phyloP scores from a whole-genome alignment of 2,329 filamentous ascomycete genomes.

The Thermoascus crustaceus region DNA sequence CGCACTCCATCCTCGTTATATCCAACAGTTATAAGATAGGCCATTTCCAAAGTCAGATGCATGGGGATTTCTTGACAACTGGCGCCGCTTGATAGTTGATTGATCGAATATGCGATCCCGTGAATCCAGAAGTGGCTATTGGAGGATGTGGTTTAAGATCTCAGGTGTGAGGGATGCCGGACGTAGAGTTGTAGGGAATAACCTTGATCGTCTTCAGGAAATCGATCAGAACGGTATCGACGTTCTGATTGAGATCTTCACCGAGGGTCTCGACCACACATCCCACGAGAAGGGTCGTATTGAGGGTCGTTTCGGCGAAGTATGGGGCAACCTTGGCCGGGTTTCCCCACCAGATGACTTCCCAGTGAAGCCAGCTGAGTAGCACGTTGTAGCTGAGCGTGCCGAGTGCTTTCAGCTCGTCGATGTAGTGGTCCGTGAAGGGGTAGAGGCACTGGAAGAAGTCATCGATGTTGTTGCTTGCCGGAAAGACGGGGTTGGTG shows the following conservation, averaged over 20 bases:
- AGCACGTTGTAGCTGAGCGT: background rate
- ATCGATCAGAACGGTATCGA: background rate
- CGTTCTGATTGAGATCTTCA: background rate
- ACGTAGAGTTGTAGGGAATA: background rate
- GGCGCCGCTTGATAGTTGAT: too few species aligned
- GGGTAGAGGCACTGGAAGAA: background rate
- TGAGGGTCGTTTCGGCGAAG: background rate
- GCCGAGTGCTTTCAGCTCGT: background rate
- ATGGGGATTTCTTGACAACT: too few species aligned
- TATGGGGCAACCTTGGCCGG: background rate
- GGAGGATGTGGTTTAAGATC: too few species aligned
- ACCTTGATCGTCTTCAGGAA: background rate
- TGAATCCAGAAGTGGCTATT: too few species aligned
- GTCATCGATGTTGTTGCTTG: background rate
- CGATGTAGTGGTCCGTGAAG: background rate
- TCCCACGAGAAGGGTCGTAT: background rate
- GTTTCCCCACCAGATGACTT: constrained; percentile 1
- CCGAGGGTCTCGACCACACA: background rate
- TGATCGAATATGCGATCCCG: too few species aligned
- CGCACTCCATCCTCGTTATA: too few species aligned
- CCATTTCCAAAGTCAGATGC: too few species aligned
- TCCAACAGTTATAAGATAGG: too few species aligned
- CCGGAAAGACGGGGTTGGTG: background rate
- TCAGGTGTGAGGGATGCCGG: too few species aligned
- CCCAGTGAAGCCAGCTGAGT: background rate